A percentile compares a stretch with the other conserved stretches of the same genome.
Evolutionary conservation across 108 stramenopile genomes (phyloP).

Genomic region (Cyclotella baltica): DNA sequence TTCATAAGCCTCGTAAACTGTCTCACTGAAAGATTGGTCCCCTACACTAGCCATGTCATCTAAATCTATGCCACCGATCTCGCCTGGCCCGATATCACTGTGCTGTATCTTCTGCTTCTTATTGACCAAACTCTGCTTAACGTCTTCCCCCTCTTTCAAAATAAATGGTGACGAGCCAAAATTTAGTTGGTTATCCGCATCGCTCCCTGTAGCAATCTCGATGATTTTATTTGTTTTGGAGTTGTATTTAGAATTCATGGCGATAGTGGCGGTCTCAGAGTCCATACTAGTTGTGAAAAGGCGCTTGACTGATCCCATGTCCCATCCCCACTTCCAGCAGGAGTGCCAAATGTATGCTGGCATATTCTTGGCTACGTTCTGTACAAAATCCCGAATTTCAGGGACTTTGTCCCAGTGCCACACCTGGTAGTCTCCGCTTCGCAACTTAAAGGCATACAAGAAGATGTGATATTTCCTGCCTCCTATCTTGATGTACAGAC

Average conservation of each 20-base stretch:
- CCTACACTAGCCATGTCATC: constrained; percentile 1
- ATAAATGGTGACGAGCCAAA: not conserved
- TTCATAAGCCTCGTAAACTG: not conserved
- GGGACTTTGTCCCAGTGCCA: constrained; percentile 4
- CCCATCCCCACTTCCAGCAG: not conserved
- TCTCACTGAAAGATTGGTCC: not conserved
- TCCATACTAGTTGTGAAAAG: not conserved
- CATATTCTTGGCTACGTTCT: not conserved
- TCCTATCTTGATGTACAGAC: not conserved
- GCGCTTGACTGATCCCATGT: not conserved
- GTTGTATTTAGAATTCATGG: not conserved
- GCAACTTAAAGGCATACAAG: not conserved
- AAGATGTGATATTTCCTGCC: not conserved
- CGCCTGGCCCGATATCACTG: not conserved
- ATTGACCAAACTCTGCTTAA: not conserved
- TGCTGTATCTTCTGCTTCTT: not conserved
- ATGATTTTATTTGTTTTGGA: not conserved
- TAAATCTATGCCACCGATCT: not conserved
- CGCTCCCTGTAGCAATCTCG: not conserved
- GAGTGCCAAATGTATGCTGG: not conserved
- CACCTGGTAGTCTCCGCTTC: not conserved
- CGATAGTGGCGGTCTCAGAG: not conserved
- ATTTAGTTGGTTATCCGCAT: not conserved
- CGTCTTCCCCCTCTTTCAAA: not conserved
- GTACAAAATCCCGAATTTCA: not conserved